phyloP scores from a whole-genome alignment of 345 rosid genomes.

The Eucalyptus sideroxylon region DNA sequence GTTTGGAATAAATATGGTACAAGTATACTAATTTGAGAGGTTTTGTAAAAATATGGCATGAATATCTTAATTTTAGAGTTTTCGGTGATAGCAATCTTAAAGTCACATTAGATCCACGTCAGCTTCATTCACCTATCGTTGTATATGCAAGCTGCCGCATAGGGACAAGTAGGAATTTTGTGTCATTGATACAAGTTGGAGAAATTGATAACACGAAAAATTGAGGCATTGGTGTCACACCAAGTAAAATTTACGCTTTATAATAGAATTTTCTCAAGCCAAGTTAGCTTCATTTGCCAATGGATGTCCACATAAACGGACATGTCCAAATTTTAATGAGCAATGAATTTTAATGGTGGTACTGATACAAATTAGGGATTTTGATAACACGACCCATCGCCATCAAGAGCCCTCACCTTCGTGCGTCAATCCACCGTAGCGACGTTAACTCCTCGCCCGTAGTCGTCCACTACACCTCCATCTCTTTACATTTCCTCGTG shows the following conservation, averaged over 20 bases:
- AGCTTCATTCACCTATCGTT: too few species aligned
- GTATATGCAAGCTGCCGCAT: too few species aligned
- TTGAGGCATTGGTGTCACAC: not conserved
- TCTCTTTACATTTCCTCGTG: not conserved
- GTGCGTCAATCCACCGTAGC: not conserved
- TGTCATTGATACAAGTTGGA: not conserved
- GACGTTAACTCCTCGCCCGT: not conserved
- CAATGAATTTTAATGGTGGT: not conserved
- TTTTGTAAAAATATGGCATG: not conserved
- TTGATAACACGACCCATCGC: not conserved
- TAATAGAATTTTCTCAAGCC: not conserved
- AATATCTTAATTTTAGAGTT: too few species aligned
- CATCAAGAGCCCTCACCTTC: not conserved
- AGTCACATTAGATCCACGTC: not conserved
- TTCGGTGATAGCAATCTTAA: too few species aligned
- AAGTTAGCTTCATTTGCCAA: not conserved
- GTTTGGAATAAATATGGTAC: not conserved
- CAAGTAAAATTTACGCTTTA: too few species aligned
- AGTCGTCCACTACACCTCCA: not conserved
- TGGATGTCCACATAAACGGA: not conserved
- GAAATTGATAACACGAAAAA: too few species aligned
- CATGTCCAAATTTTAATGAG: not conserved
- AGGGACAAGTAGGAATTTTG: not conserved
- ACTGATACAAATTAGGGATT: not conserved
- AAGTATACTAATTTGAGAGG: accelerated